Base-by-base conservation (phyloP, 495 filamentous ascomycete genomes). In the Parathielavia appendiculata region DNA sequence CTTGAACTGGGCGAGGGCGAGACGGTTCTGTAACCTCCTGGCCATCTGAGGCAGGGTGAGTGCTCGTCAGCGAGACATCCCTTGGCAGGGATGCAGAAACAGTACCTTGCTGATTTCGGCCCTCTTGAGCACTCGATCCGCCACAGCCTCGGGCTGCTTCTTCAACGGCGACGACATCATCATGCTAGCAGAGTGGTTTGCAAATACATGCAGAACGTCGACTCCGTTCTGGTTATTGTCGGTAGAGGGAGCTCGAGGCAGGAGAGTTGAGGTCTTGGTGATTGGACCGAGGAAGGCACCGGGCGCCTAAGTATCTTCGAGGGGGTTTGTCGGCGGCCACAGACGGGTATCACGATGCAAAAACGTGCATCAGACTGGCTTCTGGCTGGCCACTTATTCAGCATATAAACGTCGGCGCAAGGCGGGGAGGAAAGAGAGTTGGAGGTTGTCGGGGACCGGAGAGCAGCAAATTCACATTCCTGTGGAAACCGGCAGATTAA, bases 1-100 rank as follows among this genome's bases (percentile, higher is more conserved):
- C 76, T 97, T 99, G 82, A 96, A 91, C 75, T 89, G 92, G 69
- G 93, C 93, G 51, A 97, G 82, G 63, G 95, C 92, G 36, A 99
- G 81, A 45, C 92, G 90, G 75, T 95, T 88, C 72, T 96, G 90
- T 36, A 99, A 77, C 66, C 85, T 86, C 72, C 92, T 78, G 55
- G 91, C 93, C 73, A 97, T 93, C 93, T 98, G 63, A 38, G 55
- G 48, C 4, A 19, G 10, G 43, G 17, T 30, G 9, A 36, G 38
- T 49, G 13, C 39, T 60, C 60, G 47, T 54, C 48, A 62, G 41
- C n/a, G 49, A 32, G 23, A 58, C 46, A 59, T 19, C 16, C 22
- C 36, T 13, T 43, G 17, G 23, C 19, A 61, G 58, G 52, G 51
- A 63, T 48, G 51, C 17, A 34, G 22, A 39, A 36, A 38, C 43